Base-by-base conservation (phyloP, 1,284 basidiomycete genomes). In the Cerrena zonata region DNA sequence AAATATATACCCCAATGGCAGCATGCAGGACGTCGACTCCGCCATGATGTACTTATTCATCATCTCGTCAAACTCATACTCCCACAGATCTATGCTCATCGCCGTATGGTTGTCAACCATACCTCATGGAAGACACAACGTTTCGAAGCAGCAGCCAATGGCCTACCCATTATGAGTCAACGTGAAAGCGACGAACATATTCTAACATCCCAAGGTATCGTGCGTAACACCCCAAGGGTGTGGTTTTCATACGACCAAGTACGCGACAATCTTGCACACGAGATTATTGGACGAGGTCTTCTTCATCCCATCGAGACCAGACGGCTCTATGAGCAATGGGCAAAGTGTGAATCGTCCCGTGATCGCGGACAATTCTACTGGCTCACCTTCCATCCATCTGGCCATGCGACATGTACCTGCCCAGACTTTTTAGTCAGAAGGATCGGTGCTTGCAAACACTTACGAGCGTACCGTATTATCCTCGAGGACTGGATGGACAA, bases 1-100 rank as follows among this genome's bases (percentile, higher is more conserved):
- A 66, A 62, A 36, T 56, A 69, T 45, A 34, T 71, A 2, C 56
- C 41, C 0, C 53, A 55, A 19, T 63, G 56, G 56, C 63, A 65
- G 38, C 60, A 58, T 24, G 59, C 55, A 11, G 64, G 69, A 1
- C 51, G 50, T 10, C 56, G 64, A 0, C 59, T 51, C 10, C 45
- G 49, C n/a, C 40, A 46, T 13, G 49, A 51, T 36, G 45, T 51
- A 13, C 44, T 51, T 12, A 39, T 51, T 24, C 36, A 39, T 25
- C 42, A 45, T 47, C 44, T 51, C 4, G 22, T 47, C 23, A 18
- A 11, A 2, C 10, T 15, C 18, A 44, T 51, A 7, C 45, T 51
- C 13, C 49, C 49, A 19, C 30, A 10, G 4, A 51, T 51, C 43
- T 51, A 45, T 51, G 42, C 42, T 4, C 49, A 19, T 12, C 49